Evolutionary conservation across 176 grass and related monocot genomes (phyloP), one percentile per base, ranked within the genome.

Genomic region (Avena sativa): DNA sequence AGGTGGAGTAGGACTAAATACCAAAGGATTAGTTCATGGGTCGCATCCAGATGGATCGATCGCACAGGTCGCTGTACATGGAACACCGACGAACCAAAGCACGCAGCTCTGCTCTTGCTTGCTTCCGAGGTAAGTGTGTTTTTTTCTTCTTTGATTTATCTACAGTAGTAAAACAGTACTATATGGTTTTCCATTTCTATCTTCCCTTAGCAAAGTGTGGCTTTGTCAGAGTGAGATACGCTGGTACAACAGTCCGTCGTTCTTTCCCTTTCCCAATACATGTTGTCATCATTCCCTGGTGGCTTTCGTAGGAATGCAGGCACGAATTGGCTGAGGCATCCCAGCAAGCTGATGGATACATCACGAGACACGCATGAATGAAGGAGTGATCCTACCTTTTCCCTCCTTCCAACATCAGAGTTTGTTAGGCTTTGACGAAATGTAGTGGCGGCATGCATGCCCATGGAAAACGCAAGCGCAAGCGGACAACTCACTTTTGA

Each of bases 371-470:
- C 51, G 55, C 49, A 43, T 43, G 40, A 43, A 74, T 80, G 47
- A 53, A 74, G 15, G 34, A 44, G 25, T 8, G 44, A 47, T 56
- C 15, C 12, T 28, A 34, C 32, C 30, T 26, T 30, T 88, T 57
- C 70, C 53, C 55, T 66, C 68, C 60, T 85, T 91, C 68, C 89
- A 81, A 88, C 89, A 61, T 91, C 89, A 85, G 76, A 87, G 89
- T 91, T 91, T 91, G 89, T 91, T 85, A 91, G 60, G 69, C 58
- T 88, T 91, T 88, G 89, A 88, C 55, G 55, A 57, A 88, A 91
- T 81, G 49, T 62, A 69, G 70, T 65, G 53, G 72, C 12, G 13
- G 26, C 63, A 34, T 66, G 63, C 72, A 34, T 69, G 32, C 2
- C 66, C 71, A 86, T 79, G 53, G 57, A 56, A 74, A 40, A 48